Percentiles rank a stretch among this genome's conserved stretches.
phyloP scores from a whole-genome alignment of 176 grass and related monocot species.

The Bromus sterilis region DNA sequence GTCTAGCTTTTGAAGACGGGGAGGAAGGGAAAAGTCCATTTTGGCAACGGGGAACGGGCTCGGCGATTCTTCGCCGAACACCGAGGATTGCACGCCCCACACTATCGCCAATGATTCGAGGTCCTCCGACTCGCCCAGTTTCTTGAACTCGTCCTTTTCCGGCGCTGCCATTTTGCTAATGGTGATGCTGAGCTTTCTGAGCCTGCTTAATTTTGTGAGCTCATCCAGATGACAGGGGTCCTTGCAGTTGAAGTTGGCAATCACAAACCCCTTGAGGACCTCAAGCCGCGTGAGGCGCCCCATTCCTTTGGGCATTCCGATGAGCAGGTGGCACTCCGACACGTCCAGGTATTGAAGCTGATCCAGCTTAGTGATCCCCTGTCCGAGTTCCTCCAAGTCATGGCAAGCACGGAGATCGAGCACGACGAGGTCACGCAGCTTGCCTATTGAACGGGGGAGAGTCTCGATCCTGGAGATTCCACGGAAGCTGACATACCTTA shows the following conservation, averaged over 20 bases:
- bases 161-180: background rate
- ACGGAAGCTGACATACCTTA: slow-evolving; percentile 43
- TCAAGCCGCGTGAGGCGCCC: slow-evolving; percentile 20
- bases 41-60: too few relatives aligned
- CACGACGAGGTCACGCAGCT: slow-evolving; percentile 27
- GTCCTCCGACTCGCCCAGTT: background rate
- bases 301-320: slow-evolving; percentile 35
- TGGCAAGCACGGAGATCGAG: slow-evolving; percentile 54
- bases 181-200: slow-evolving; percentile 29
- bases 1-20: slow-evolving; percentile 38
- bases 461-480: slow-evolving; percentile 29
- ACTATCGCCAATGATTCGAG: too few relatives aligned
- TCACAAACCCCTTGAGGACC: slow-evolving; percentile 49
- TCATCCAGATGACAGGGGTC: slow-evolving; percentile 25
- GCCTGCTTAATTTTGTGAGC: slow-evolving; percentile 6
- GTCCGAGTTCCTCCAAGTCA: slow-evolving; percentile 41
- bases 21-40: background rate
- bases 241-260: slow-evolving; percentile 22
- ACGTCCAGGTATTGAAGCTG: slow-evolving; percentile 37
- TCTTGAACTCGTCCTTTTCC: background rate
- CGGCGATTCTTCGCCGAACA: too few relatives aligned
- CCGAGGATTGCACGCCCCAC: too few relatives aligned
- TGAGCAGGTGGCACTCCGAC: slow-evolving; percentile 47
- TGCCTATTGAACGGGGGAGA: slow-evolving; percentile 32
- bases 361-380: slow-evolving; percentile 11